These are phyloP conservation scores for Cystobasidium onofrii DNA, from an alignment of 768 basidiomycete genomes.

Conservation along the genomic window DNA sequence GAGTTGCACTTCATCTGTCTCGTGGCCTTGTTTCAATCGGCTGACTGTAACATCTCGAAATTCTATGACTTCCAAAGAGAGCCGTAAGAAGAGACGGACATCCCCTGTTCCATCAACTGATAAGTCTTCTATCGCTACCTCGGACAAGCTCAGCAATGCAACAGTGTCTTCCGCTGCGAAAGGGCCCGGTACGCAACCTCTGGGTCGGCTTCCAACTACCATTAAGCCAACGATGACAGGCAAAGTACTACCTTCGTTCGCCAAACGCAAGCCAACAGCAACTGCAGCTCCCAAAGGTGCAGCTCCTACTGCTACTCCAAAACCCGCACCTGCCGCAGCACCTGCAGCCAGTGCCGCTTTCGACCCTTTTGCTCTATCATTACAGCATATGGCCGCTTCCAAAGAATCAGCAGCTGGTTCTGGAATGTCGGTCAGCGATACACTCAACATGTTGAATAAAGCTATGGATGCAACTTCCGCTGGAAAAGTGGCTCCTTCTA, in stretches of 20 bases:
- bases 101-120: background rate
- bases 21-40: too few relatives aligned
- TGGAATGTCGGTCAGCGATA: constrained; percentile 23
- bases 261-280: constrained; percentile 18
- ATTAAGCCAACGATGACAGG: background rate
- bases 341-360: constrained; percentile 3
- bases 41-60: background rate
- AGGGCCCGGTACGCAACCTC: constrained; percentile 3
- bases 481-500: background rate
- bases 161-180: background rate
- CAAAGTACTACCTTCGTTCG: constrained; percentile 16
- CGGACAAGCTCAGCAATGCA: too few relatives aligned
- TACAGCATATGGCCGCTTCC: constrained; percentile 10
- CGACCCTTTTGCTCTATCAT: constrained; percentile 19
- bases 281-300: background rate
- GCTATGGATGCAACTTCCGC: constrained; percentile 3
- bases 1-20: too few relatives aligned
- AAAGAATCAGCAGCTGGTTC: constrained; percentile 4
- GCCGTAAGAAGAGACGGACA: background rate
- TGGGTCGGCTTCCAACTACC: background rate
- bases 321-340: background rate
- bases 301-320: background rate
- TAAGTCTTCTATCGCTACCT: too few relatives aligned
- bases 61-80: background rate
- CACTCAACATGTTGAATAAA: constrained; percentile 17